These are phyloP conservation scores for Myxozyma sirexii DNA, from an alignment of 805 yeast species.

Conservation along the genomic window DNA sequence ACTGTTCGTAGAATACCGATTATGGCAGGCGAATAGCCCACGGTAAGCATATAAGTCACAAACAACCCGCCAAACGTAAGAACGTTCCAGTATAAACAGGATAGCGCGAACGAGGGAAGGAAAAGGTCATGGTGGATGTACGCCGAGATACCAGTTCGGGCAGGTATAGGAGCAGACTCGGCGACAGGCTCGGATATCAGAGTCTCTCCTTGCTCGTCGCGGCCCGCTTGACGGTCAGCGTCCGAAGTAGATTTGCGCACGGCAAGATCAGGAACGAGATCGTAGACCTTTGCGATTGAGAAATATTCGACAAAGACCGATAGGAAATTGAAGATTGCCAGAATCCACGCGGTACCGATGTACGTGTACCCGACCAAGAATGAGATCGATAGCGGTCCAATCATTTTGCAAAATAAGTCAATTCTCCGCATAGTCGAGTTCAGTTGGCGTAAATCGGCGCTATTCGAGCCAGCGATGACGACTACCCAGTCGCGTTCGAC, in stretches of 20 bases:
- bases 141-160: constrained; percentile 21
- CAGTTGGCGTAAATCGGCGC: constrained; percentile 37
- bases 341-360: constrained; percentile 38
- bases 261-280: constrained; percentile 40
- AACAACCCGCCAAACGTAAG: constrained; percentile 47
- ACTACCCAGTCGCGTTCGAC: constrained; percentile 50
- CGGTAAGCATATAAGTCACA: constrained; percentile 44
- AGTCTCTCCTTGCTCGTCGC: neutral
- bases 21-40: constrained; percentile 40
- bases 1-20: constrained; percentile 44
- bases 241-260: neutral
- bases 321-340: constrained; percentile 40
- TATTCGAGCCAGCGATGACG: constrained; percentile 41
- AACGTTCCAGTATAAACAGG: constrained; percentile 45
- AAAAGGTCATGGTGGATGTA: constrained; percentile 40
- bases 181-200: constrained; percentile 1
- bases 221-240: constrained; percentile 12
- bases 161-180: neutral
- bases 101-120: constrained; percentile 41
- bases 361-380: constrained; percentile 39
- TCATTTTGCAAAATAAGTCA: constrained; percentile 46
- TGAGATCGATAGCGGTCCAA: constrained; percentile 47
- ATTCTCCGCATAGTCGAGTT: constrained; percentile 47
- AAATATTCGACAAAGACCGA: constrained; percentile 43
- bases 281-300: constrained; percentile 44